phyloP scores from a whole-genome alignment of 495 filamentous ascomycete species.

The Bacidia gigantensis region DNA sequence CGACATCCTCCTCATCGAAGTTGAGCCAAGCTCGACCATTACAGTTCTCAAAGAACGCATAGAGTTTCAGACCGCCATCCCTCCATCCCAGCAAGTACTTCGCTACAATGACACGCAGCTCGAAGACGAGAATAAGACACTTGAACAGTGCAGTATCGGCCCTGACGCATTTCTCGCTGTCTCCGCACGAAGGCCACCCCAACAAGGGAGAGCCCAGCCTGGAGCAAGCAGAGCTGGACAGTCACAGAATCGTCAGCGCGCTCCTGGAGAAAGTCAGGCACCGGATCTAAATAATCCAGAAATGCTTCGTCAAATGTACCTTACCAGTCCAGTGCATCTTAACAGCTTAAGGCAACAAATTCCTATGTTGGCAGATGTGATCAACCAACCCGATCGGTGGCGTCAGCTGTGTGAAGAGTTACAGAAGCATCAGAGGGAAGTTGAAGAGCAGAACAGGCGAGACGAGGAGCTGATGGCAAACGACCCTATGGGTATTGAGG shows the following conservation, averaged over 20 bases:
- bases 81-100: constrained; percentile 38
- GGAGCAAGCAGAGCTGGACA: constrained; percentile 2
- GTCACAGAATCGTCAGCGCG: not conserved
- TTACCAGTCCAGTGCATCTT: constrained; percentile 62
- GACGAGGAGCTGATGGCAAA: constrained; percentile 69
- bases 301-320: constrained; percentile 63
- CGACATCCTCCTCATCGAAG: constrained; percentile 72
- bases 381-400: constrained; percentile 70
- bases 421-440: constrained; percentile 51
- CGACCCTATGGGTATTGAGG: constrained; percentile 82
- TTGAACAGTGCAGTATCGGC: constrained; percentile 65
- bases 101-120: constrained; percentile 85
- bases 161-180: constrained; percentile 60
- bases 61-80: constrained; percentile 44
- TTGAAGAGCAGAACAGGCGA: constrained; percentile 60
- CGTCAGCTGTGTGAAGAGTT: constrained; percentile 50
- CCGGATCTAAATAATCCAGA: constrained; percentile 49
- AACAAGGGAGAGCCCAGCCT: constrained; percentile 2
- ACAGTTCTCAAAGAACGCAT: constrained; percentile 78
- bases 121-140: constrained; percentile 57
- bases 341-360: constrained; percentile 51
- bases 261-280: constrained; percentile 26
- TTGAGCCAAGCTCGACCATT: constrained; percentile 71
- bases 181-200: constrained; percentile 9
- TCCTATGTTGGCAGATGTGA: constrained; percentile 59